A percentile compares a stretch with the other conserved stretches of the same genome.
Evolutionary conservation across 495 filamentous ascomycete genomes (phyloP).

Genomic region (Trypethelium eluteriae): DNA sequence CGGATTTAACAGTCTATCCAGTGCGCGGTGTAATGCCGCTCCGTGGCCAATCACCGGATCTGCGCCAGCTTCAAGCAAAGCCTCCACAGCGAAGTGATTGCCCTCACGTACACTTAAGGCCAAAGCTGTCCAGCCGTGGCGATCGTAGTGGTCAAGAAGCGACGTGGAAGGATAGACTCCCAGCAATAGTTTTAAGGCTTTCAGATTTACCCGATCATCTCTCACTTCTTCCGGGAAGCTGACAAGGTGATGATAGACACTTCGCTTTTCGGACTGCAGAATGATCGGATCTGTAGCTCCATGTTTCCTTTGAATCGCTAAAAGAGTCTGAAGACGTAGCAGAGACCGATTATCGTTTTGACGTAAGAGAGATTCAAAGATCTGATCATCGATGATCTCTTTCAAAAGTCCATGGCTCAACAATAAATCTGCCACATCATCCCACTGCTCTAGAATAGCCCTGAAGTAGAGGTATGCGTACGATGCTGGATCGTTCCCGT

Average conservation of each 20-base stretch:
- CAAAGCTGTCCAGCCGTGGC: not conserved
- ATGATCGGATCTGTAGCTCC: not conserved
- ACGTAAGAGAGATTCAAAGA: not conserved
- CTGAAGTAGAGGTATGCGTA: not conserved
- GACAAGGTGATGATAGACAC: not conserved
- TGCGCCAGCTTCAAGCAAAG: not conserved
- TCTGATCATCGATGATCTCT: not conserved
- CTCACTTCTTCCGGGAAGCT: not conserved
- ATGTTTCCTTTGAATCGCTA: not conserved
- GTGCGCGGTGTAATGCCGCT: not conserved
- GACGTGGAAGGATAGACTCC: not conserved
- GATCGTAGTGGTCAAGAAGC: not conserved
- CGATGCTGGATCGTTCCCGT: not conserved
- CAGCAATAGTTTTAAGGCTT: not conserved
- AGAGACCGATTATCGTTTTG: not conserved
- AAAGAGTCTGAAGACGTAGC: not conserved
- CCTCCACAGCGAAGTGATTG: not conserved
- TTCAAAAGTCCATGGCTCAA: not conserved
- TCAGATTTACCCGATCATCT: not conserved
- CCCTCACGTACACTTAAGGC: not conserved
- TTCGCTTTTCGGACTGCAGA: not conserved
- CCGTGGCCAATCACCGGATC: not conserved
- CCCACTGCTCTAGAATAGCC: not conserved
- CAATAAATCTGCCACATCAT: not conserved
- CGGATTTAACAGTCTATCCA: not conserved